phyloP scores from a whole-genome alignment of 805 yeast genomes.

The Yarrowia divulgata region DNA sequence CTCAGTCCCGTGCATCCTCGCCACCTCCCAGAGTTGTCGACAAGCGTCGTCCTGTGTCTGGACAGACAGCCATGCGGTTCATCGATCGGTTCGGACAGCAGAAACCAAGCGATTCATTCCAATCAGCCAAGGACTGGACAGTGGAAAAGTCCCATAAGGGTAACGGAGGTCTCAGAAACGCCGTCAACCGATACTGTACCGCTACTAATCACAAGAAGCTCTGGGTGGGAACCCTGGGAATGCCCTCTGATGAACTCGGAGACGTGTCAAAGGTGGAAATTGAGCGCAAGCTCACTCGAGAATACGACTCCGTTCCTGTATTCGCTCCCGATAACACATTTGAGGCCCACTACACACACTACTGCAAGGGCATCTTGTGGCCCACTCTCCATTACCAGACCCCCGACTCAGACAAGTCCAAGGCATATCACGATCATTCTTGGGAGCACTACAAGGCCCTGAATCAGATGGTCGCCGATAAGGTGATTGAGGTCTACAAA shows the following conservation, averaged over 20 bases:
- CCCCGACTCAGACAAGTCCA: conserved; percentile 92
- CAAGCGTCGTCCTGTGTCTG: conserved; percentile 9
- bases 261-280: conserved; percentile 62
- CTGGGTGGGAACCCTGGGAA: conserved; percentile 93
- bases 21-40: conserved; percentile 29
- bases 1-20: conserved; percentile 27
- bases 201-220: conserved; percentile 53
- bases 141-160: conserved; percentile 75
- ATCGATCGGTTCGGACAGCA: conserved; percentile 35
- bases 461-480: conserved; percentile 82
- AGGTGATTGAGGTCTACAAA: conserved; percentile 69
- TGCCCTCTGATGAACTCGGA: conserved; percentile 87
- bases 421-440: conserved; percentile 94
- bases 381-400: conserved; percentile 94
- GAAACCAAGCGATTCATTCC: conserved; percentile 51
- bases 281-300: conserved; percentile 54
- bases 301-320: conserved; percentile 69
- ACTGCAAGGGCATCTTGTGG: conserved; percentile 95
- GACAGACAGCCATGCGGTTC: conserved; percentile 29
- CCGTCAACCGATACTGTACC: conserved; percentile 65
- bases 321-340: conserved; percentile 79
- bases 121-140: conserved; percentile 68
- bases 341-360: conserved; percentile 89
- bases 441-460: conserved; percentile 83
- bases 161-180: conserved; percentile 88